Conservation (phyloP, 148 eudicot genomes). For the Vaccinium vitisidaea region DNA sequence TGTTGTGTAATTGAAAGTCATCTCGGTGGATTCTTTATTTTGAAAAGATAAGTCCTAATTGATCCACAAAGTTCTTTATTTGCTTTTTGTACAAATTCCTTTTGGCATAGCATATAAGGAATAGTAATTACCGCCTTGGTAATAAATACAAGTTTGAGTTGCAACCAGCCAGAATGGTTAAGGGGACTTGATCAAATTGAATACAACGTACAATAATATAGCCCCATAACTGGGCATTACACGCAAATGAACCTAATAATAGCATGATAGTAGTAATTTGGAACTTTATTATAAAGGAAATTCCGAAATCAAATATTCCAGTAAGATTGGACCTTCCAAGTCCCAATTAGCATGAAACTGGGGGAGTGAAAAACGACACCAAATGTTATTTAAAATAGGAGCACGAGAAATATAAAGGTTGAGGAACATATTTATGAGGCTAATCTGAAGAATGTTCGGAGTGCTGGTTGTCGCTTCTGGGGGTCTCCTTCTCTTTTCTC, state of each 20-base stretch:
- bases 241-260: background rate
- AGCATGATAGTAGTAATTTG: background rate
- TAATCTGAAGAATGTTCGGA: constrained; percentile 14
- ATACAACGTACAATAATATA: background rate
- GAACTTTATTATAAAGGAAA: background rate
- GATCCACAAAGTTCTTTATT: background rate
- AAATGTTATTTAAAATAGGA: background rate
- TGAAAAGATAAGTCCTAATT: background rate
- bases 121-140: background rate
- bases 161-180: background rate
- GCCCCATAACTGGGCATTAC: background rate
- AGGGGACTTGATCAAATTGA: background rate
- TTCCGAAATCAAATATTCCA: background rate
- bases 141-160: background rate
- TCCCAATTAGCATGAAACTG: constrained; percentile 7
- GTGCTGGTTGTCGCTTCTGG: constrained; percentile 23
- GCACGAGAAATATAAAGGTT: background rate
- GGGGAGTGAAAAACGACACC: background rate
- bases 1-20: background rate
- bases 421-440: background rate
- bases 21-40: background rate
- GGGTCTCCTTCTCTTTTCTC: constrained; percentile 28
- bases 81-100: background rate
- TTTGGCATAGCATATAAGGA: background rate
- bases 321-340: background rate